Base-by-base conservation (phyloP, 768 basidiomycete genomes). In the Lentinula aciculospora region DNA sequence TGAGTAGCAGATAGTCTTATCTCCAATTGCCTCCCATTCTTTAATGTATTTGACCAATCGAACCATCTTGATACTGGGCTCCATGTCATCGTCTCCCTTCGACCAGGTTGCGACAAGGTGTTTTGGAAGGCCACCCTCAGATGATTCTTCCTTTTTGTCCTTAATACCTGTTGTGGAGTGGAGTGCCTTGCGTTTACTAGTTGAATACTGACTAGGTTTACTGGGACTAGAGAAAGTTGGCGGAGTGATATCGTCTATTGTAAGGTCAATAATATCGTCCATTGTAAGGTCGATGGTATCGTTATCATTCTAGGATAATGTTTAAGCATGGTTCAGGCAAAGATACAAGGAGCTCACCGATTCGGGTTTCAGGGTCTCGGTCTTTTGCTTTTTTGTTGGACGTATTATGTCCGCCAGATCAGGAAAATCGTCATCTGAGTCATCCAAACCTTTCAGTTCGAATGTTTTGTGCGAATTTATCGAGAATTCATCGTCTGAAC, bases 1-100 rank as follows among this genome's bases (percentile, higher is more conserved):
- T 4, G 85, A 86, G 68, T 84, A 89, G 40, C 79, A 75, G 32
- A 89, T 88, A 3, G 81, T 81, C 74, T 89, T 89, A 66, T 89
- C 87, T 0, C 84, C 85, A 4, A 73, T 76, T 8, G 63, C 60
- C 13, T 84, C 81, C 81, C 81, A 84, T 57, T 84, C 73, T 63
- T 81, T 78, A 61, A 92, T 71, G 46, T 81, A 72, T 1, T 76
- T 67, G 19, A 89, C 68, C 63, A 86, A 67, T 28, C 75, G 76
- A 23, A 79, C 48, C 86, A 89, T 89, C 75, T 88, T 89, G 8
- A 85, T 74, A 65, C 84, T 86, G 7, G 85, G 76, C 66, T 86
- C 84, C 60, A 87, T 65, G 66, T 83, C 79, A 59, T 81, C 79
- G 61, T 84, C 84, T 25, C 81, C 83, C 47, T 75, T 76, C n/a